phyloP scores from a whole-genome alignment of 805 yeast species.

The Kodamaea restingae region DNA sequence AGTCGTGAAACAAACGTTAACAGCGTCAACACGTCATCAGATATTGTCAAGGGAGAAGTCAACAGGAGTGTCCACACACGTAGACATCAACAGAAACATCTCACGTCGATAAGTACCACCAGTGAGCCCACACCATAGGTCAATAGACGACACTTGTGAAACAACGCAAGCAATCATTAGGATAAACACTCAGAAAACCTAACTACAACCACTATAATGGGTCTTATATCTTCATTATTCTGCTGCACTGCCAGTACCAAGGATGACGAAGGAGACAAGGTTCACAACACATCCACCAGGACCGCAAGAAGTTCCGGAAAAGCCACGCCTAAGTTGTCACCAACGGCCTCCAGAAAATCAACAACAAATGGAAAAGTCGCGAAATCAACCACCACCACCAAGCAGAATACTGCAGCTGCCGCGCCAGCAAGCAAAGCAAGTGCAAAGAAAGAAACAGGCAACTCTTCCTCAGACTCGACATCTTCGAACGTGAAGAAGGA shows the following conservation, averaged over 20 bases:
- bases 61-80: no score
- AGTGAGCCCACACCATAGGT: no score
- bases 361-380: background rate
- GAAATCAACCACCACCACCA: background rate
- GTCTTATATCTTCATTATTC: constrained; percentile 28
- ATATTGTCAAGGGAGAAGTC: no score
- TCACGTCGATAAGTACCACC: no score
- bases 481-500: constrained; percentile 19
- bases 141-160: no score
- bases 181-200: no score
- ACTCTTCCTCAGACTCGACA: constrained; percentile 9
- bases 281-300: constrained; percentile 13
- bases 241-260: constrained; percentile 36
- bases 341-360: background rate
- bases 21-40: no score
- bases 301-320: background rate
- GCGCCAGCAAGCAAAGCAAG: constrained; percentile 1
- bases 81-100: no score
- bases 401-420: background rate
- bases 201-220: constrained; percentile 5
- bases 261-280: constrained; percentile 32
- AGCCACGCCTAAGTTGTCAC: constrained; percentile 2
- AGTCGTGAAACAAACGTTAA: no score
- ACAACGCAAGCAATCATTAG: no score
- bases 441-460: constrained; percentile 5